Conservation (phyloP, 2,329 filamentous ascomycete species). For the Calonectria montana region DNA sequence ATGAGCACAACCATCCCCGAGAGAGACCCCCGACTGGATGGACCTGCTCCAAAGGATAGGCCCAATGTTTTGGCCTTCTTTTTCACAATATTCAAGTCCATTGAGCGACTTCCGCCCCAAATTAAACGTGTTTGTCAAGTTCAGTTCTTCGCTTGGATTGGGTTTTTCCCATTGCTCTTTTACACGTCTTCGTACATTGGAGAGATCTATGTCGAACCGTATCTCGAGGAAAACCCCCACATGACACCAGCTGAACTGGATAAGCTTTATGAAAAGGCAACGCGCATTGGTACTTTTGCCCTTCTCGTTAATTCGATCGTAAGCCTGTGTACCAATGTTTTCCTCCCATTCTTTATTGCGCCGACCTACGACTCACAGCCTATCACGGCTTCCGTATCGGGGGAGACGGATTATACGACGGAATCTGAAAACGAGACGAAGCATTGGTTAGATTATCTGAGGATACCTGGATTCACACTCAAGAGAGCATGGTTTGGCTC, state of each 20-base stretch:
- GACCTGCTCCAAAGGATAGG: slow-evolving; percentile 67
- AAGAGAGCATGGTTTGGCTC: slow-evolving; percentile 89
- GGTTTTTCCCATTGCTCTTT: slow-evolving; percentile 95
- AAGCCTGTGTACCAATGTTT: slow-evolving; percentile 82
- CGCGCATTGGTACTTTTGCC: slow-evolving; percentile 88
- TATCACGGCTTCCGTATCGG: slow-evolving; percentile 43
- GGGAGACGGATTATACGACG: slow-evolving; percentile 48
- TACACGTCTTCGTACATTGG: slow-evolving; percentile 96
- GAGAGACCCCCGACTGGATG: slow-evolving; percentile 81
- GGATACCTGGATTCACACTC: slow-evolving; percentile 86
- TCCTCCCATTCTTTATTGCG: slow-evolving; percentile 87
- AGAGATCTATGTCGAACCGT: slow-evolving; percentile 90
- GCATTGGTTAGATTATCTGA: slow-evolving; percentile 69
- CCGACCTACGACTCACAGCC: slow-evolving; percentile 75
- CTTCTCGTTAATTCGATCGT: slow-evolving; percentile 89
- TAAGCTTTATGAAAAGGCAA: slow-evolving; percentile 83
- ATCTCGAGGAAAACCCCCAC: slow-evolving; percentile 79
- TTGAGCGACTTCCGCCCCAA: slow-evolving; percentile 83
- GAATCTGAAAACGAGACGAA: slow-evolving; percentile 44
- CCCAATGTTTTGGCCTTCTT: slow-evolving; percentile 84
- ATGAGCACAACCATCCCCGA: slow-evolving; percentile 81
- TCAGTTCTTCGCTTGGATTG: slow-evolving; percentile 91
- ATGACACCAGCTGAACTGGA: slow-evolving; percentile 83
- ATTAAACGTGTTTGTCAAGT: slow-evolving; percentile 85
- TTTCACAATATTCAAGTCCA: slow-evolving; percentile 78